Percentiles rank a stretch among this genome's conserved stretches.
Evolutionary conservation across 2,329 filamentous ascomycete species (phyloP).

Genomic region (Fusarium pseudocircinatum): DNA sequence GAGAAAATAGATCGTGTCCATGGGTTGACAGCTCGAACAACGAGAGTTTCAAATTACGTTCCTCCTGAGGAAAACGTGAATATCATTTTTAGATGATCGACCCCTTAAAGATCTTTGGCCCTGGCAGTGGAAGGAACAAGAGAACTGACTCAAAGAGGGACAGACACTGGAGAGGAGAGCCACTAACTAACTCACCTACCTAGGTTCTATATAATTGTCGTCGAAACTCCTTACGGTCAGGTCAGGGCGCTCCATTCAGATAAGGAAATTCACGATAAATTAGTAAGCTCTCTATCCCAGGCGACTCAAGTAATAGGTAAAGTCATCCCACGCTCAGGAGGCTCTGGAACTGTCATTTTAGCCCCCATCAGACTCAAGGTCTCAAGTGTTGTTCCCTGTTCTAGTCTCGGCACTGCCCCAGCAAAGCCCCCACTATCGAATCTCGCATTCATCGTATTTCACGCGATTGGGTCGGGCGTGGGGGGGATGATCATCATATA

Average conservation of each 20-base stretch:
- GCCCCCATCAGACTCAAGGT: background rate
- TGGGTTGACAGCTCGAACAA: background rate
- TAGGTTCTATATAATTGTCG: background rate
- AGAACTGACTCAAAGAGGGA: background rate
- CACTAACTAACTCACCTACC: background rate
- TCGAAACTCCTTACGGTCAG: background rate
- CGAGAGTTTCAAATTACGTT: background rate
- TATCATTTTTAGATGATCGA: background rate
- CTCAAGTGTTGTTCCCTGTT: background rate
- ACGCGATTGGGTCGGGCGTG: background rate
- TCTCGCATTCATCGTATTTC: constrained; percentile 48
- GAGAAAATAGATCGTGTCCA: background rate
- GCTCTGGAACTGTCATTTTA: background rate
- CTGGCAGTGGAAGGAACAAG: background rate
- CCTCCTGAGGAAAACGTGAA: background rate
- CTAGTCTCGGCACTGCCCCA: constrained; percentile 24
- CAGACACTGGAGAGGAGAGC: background rate
- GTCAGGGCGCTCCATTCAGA: background rate
- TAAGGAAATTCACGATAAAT: background rate
- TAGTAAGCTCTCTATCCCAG: background rate
- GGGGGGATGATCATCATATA: background rate
- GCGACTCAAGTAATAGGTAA: background rate
- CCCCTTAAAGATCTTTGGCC: background rate
- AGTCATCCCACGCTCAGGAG: background rate
- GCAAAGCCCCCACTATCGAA: constrained; percentile 28